Percentiles rank a stretch among this genome's conserved stretches.
Evolutionary conservation across 495 filamentous ascomycete genomes (phyloP).

Genomic region (Aspergillus funiculosus): DNA sequence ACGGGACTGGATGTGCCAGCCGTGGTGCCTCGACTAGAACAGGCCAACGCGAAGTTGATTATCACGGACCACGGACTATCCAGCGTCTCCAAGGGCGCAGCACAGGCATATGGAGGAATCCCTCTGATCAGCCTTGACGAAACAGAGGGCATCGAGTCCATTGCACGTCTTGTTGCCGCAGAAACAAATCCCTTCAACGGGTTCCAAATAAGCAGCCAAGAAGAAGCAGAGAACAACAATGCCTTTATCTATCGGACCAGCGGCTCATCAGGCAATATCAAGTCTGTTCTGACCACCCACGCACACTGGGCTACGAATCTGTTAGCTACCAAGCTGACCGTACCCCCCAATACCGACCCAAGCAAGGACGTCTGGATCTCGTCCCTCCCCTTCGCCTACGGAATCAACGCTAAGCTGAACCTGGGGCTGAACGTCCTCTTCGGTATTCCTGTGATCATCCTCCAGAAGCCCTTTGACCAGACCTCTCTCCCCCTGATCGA

Average conservation of each 20-base stretch:
- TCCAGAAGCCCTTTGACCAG: slow-evolving; percentile 13
- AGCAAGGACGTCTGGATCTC: slow-evolving; percentile 19
- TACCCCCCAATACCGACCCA: slow-evolving; percentile 17
- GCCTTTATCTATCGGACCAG: slow-evolving; percentile 25
- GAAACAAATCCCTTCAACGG: neutral
- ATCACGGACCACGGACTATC: slow-evolving; percentile 5
- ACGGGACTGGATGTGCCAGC: slow-evolving; percentile 8
- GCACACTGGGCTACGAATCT: slow-evolving; percentile 19
- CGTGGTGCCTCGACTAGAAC: slow-evolving; percentile 7
- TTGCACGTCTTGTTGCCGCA: neutral
- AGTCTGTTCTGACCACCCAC: slow-evolving; percentile 23
- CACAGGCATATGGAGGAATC: neutral
- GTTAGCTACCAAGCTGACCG: slow-evolving; percentile 13
- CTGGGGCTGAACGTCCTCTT: slow-evolving; percentile 22
- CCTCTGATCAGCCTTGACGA: slow-evolving; percentile 4
- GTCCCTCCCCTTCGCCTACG: slow-evolving; percentile 19
- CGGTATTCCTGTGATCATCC: slow-evolving; percentile 22
- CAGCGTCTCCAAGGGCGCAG: neutral
- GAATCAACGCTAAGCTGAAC: slow-evolving; percentile 24
- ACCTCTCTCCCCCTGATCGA: slow-evolving; percentile 15
- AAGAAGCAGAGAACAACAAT: slow-evolving; percentile 2
- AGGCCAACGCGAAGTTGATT: slow-evolving; percentile 7
- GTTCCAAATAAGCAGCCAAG: neutral
- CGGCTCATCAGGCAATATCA: slow-evolving; percentile 22
- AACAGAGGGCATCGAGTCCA: neutral